Evolutionary conservation across 2,329 filamentous ascomycete genomes (phyloP).

Genomic region (Podosphaera xanthii): DNA sequence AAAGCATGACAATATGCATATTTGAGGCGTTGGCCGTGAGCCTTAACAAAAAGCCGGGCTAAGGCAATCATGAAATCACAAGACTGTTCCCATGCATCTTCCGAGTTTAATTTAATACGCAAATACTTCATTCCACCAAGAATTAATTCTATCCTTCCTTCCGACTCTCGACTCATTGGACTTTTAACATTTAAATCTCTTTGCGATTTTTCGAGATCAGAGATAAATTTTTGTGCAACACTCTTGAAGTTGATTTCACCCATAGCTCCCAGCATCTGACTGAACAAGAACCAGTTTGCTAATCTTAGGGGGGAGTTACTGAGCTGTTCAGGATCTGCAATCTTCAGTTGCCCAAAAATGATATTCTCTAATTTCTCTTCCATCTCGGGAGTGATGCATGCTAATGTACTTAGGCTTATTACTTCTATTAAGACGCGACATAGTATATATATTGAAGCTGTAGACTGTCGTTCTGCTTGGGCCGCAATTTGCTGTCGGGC

Average conservation of each 20-base stretch:
- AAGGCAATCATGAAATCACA: slow-evolving; percentile 74
- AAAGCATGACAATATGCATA: slow-evolving; percentile 86
- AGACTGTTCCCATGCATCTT: slow-evolving; percentile 59
- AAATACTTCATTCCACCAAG: slow-evolving; percentile 82
- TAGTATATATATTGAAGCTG: slow-evolving; percentile 85
- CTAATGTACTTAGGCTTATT: slow-evolving; percentile 67
- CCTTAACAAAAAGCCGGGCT: slow-evolving; percentile 59
- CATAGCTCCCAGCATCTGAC: slow-evolving; percentile 85
- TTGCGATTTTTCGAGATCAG: slow-evolving; percentile 57
- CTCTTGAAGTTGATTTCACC: slow-evolving; percentile 75
- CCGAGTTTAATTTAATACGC: slow-evolving; percentile 48
- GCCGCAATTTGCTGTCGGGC: slow-evolving; percentile 45
- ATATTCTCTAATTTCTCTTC: slow-evolving; percentile 85
- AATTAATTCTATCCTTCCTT: slow-evolving; percentile 68
- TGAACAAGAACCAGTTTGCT: slow-evolving; percentile 90
- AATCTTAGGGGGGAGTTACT: slow-evolving; percentile 59
- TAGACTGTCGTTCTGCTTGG: slow-evolving; percentile 70
- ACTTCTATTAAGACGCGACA: slow-evolving; percentile 88
- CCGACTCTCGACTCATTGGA: slow-evolving; percentile 41
- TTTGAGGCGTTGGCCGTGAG: slow-evolving; percentile 77
- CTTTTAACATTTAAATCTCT: slow-evolving; percentile 53
- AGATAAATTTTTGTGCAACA: slow-evolving; percentile 61
- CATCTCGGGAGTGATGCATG: slow-evolving; percentile 71
- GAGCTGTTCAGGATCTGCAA: slow-evolving; percentile 63
- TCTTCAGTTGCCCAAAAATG: slow-evolving; percentile 87